phyloP scores from a whole-genome alignment of 2,329 filamentous ascomycete species.

The Sporothrix variecibatus region DNA sequence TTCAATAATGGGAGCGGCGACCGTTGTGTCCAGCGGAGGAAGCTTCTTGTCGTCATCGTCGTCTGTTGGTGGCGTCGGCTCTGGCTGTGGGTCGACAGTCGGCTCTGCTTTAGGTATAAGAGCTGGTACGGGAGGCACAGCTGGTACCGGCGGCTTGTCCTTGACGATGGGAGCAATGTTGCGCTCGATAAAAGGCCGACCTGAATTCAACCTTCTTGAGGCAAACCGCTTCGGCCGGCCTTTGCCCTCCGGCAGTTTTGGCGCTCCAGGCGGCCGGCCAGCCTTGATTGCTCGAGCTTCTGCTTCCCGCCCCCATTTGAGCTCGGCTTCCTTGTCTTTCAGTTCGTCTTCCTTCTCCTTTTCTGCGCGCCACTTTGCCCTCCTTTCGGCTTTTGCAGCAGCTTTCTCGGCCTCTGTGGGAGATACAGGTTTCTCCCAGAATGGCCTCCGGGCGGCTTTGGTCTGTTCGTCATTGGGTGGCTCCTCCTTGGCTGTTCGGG shows the following conservation, averaged over 20 bases:
- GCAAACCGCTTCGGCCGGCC: slow-evolving; percentile 1
- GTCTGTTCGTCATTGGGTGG: background rate
- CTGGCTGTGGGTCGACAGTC: background rate
- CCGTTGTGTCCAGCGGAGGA: background rate
- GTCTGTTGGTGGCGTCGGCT: background rate
- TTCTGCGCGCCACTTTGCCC: background rate
- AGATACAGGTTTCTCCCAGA: background rate
- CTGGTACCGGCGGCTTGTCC: background rate
- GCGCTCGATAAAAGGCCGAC: background rate
- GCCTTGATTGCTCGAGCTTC: background rate
- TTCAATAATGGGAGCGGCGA: no score
- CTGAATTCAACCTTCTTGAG: background rate
- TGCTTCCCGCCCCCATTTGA: background rate
- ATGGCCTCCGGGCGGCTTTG: background rate
- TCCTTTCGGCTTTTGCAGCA: background rate
- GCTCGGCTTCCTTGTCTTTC: background rate
- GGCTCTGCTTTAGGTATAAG: background rate
- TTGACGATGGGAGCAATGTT: background rate
- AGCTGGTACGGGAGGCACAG: background rate
- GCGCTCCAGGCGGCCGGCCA: background rate
- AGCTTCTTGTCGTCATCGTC: background rate
- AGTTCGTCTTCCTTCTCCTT: background rate
- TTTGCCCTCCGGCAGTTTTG: background rate
- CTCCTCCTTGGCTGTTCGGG: background rate
- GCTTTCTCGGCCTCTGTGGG: background rate